Base-by-base conservation (phyloP, 352 stramenopile species). In the Paralagenidium karlingii region DNA sequence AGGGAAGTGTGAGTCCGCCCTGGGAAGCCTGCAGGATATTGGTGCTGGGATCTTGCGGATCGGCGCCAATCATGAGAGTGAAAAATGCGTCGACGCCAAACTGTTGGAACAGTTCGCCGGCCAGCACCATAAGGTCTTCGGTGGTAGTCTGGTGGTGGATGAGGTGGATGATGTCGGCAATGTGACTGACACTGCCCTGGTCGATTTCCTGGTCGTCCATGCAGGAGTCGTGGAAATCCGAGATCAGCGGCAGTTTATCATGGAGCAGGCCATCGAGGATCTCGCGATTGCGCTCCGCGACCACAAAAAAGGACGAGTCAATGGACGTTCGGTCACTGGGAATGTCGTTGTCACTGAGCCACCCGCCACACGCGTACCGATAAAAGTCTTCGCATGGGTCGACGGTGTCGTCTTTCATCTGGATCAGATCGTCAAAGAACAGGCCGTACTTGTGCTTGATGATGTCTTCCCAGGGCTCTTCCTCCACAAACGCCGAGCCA, bases 21-120 rank as follows among this genome's bases (percentile, higher is more conserved):
- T 96, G 86, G 12, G 60, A 78, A 4, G n/a, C n/a, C n/a, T 96
- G 85, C 15, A 85, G 47, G 15, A 84, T 65, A 37, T 89, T 87
- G 30, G 66, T 68, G 11, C 82, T 80, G 8, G 69, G 75, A 37
- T 96, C 75, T 37, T 80, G 79, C 0, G 88, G 78, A 55, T 97
- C 85, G 0, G 83, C 66, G 28, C 61, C 50, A 0, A 89, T 70
- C 8, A 58, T 54, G 9, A 94, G 60, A 0, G 43, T 50, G 31
- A 93, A 95, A 20, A 97, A 74, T 22, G 91, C 85, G 43, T 68
- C 58, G 0, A 90, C 57, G 1, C 73, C 69, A 1, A 55, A 50
- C 32, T 62, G 55, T 7, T 68, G 75, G 18, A 91, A 47, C n/a
- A n/a, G n/a, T 15, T 63, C 40, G 5, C 71, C 77, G 0, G 68